Percentiles rank a stretch among this genome's conserved stretches.
These are phyloP conservation scores for Malus sieversii DNA, from an alignment of 306 rosid species.

Conservation along the genomic window DNA sequence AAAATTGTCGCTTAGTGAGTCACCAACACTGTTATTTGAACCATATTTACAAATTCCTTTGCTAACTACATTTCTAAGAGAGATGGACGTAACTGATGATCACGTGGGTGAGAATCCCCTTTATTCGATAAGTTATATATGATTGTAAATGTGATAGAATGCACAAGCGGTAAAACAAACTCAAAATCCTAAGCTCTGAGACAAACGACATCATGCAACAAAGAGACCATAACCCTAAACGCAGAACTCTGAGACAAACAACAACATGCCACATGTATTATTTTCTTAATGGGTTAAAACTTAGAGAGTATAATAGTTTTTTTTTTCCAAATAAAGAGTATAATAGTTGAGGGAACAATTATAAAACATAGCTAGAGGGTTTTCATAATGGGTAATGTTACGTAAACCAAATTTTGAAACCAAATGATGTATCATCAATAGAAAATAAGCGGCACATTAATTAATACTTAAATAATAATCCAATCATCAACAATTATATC, in stretches of 20 bases:
- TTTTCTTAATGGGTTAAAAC: background rate
- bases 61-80: background rate
- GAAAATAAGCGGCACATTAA: too few relatives aligned
- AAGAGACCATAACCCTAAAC: background rate
- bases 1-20: background rate
- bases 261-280: background rate
- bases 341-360: too few relatives aligned
- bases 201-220: background rate
- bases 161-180: background rate
- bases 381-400: too few relatives aligned
- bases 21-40: background rate
- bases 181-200: background rate
- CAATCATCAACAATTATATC: too few relatives aligned
- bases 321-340: background rate
- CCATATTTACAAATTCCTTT: background rate
- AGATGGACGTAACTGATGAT: background rate
- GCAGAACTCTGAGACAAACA: background rate
- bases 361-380: background rate
- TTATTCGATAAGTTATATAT: too few relatives aligned
- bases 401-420: too few relatives aligned
- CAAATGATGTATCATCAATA: too few relatives aligned
- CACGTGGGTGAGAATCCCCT: background rate
- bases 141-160: background rate
- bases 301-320: background rate
- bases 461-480: too few relatives aligned